Evolutionary conservation across 177 flowering plant species (phyloP), one percentile per base, ranked within the genome.

Genomic region (Vitis hybrid): DNA sequence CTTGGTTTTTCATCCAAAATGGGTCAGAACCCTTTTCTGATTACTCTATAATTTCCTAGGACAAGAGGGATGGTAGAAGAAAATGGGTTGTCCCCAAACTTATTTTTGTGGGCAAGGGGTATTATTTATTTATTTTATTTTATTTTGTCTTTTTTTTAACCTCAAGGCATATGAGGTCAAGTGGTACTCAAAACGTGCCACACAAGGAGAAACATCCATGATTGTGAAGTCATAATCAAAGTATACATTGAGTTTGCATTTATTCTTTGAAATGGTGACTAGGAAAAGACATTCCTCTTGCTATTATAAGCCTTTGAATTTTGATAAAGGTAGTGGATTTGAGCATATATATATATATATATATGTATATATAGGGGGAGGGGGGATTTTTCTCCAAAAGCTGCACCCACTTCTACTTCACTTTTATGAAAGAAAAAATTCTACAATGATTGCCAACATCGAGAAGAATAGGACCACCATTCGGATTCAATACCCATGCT

Each of bases 281-380:
- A 65, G 55, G 20, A 50, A 65, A 51, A 51, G 67, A 50, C 57
- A 65, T 65, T 51, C 57, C 33, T 55, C 18, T 50, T 18, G 67
- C 47, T 65, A 51, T 65, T 50, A 65, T 65, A 65, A 50, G 67
- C 67, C 20, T 65, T 65, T 50, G 57, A 65, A 65, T 11, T 49
- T 64, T 33, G 50, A 14, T 13, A 38, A 14, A 62, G 65, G 44
- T 38, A 62, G 65, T 62, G 65, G 52, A 62, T 33, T 31, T 62
- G 65, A 44, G 52, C 52, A 62, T 62, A 38, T 12, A 51, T 18
- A 62, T 22, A 22, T 20, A 1, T 20, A 20, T 20, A 20, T 20
- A 22, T 22, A 22, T 63, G 64, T 1, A 22, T 33, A 33, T 4
- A 33, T 33, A 33, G 44, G 44, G 44, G 44, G 8, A 4, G 64